A percentile compares a stretch with the other conserved stretches of the same genome.
Conservation (phyloP, 2,329 filamentous ascomycete species). For the Plenodomus tracheiphilus region DNA sequence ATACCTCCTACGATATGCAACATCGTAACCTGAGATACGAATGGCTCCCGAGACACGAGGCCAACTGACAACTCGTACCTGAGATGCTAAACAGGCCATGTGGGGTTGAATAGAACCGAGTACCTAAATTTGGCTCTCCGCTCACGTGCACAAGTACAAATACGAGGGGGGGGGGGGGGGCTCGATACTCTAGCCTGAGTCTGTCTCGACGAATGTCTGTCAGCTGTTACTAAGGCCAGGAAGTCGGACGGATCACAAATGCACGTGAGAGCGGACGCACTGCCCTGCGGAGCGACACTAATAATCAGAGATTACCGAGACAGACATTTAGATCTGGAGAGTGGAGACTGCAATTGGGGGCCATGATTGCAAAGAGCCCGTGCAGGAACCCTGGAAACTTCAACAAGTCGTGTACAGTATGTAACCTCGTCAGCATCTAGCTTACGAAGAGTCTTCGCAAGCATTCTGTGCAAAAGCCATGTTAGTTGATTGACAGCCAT, state of each 20-base stretch:
- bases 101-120: too few species aligned
- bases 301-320: slow-evolving; percentile 18
- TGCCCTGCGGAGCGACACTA: slow-evolving; percentile 7
- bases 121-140: too few species aligned
- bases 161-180: too few species aligned
- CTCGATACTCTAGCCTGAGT: too few species aligned
- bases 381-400: background rate
- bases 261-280: background rate
- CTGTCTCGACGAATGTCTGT: background rate
- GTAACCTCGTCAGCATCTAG: background rate
- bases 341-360: slow-evolving; percentile 1
- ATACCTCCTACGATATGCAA: too few species aligned
- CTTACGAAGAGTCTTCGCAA: background rate
- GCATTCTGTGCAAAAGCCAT: background rate
- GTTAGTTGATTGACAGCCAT: background rate
- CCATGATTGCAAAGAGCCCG: slow-evolving; percentile 1
- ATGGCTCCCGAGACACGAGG: too few species aligned
- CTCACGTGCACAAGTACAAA: background rate
- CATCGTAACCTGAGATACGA: too few species aligned
- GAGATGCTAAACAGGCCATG: too few species aligned
- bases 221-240: slow-evolving; percentile 1
- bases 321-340: slow-evolving; percentile 9
- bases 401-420: background rate
- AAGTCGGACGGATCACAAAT: slow-evolving; percentile 1
- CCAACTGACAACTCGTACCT: too few species aligned